These are phyloP conservation scores for Zancudomyces culisetae DNA, from an alignment of 371 early-diverging fungal species.

Conservation along the genomic window DNA sequence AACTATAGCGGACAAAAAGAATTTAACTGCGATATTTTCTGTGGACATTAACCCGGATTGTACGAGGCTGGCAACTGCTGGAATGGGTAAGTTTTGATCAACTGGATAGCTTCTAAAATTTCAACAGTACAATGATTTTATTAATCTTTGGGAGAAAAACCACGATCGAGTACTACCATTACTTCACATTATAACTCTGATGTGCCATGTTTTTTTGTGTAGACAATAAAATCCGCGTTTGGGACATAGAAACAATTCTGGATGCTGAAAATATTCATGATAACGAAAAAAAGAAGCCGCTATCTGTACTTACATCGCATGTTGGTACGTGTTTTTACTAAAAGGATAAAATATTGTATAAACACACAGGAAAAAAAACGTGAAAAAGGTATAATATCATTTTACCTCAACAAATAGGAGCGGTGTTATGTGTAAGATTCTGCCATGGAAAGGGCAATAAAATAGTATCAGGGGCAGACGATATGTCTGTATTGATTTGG, in stretches of 20 bases:
- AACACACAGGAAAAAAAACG: background rate
- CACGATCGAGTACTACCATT: background rate
- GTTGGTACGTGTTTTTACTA: conserved; percentile 17
- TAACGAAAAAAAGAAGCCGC: conserved; percentile 34
- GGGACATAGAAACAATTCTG: conserved; percentile 54
- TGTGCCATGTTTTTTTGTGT: background rate
- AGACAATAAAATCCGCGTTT: conserved; percentile 63
- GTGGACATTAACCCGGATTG: conserved; percentile 71
- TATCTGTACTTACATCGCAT: conserved; percentile 66
- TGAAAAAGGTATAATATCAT: background rate
- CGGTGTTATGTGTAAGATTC: conserved; percentile 84
- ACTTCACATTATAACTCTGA: background rate
- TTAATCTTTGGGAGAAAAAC: background rate
- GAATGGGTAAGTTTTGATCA: conserved; percentile 23
- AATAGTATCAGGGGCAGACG: conserved; percentile 81
- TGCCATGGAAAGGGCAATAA: conserved; percentile 46
- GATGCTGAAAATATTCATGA: conserved; percentile 31
- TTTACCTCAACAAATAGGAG: too few relatives aligned
- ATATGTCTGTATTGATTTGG: conserved; percentile 82
- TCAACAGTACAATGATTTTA: background rate
- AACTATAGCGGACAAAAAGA: conserved; percentile 38
- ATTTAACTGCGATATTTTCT: conserved; percentile 63
- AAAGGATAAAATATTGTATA: background rate
- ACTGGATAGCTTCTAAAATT: background rate
- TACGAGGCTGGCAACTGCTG: conserved; percentile 65